phyloP scores from a whole-genome alignment of 768 basidiomycete species.

The Glaciozyma antarctica region DNA sequence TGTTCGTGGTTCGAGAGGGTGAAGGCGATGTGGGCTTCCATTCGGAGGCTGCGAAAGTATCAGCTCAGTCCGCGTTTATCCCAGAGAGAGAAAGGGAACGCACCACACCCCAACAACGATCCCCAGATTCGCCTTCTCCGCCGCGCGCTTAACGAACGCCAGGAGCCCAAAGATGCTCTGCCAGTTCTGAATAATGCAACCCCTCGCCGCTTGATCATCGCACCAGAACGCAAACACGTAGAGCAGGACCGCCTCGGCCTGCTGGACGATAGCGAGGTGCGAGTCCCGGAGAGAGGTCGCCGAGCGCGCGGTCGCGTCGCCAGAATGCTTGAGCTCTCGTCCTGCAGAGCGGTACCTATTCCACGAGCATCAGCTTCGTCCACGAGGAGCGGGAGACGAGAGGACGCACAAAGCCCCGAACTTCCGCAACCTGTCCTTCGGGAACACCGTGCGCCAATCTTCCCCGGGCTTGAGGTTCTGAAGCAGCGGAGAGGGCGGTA shows the following conservation, averaged over 20 bases:
- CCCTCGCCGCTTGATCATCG: constrained; percentile 43
- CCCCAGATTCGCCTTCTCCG: constrained; percentile 17
- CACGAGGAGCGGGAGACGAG: constrained; percentile 46
- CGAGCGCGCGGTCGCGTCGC: constrained; percentile 55
- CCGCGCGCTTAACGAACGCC: constrained; percentile 28
- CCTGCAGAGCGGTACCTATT: constrained; percentile 58
- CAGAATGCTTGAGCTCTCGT: constrained; percentile 71
- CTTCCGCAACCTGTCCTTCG: constrained; percentile 19
- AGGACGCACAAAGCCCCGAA: constrained; percentile 34
- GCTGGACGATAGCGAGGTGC: constrained; percentile 68
- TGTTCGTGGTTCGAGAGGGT: constrained; percentile 28
- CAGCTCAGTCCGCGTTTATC: too few species aligned
- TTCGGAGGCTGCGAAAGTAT: not conserved
- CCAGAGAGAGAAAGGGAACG: not conserved
- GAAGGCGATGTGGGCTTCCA: constrained; percentile 24
- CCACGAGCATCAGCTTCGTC: constrained; percentile 50
- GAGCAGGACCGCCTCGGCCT: constrained; percentile 69
- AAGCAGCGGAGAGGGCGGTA: too few species aligned
- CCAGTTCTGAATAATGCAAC: constrained; percentile 31
- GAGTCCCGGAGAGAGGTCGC: constrained; percentile 58
- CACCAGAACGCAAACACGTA: constrained; percentile 78
- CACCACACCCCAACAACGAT: constrained; percentile 21
- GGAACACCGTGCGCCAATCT: constrained; percentile 1
- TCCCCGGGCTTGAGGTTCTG: too few species aligned
- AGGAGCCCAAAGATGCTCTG: constrained; percentile 32